Evolutionary conservation across 257 asterid species (phyloP), one percentile per base, ranked within the genome.

Genomic region (Henckelia pumila): DNA sequence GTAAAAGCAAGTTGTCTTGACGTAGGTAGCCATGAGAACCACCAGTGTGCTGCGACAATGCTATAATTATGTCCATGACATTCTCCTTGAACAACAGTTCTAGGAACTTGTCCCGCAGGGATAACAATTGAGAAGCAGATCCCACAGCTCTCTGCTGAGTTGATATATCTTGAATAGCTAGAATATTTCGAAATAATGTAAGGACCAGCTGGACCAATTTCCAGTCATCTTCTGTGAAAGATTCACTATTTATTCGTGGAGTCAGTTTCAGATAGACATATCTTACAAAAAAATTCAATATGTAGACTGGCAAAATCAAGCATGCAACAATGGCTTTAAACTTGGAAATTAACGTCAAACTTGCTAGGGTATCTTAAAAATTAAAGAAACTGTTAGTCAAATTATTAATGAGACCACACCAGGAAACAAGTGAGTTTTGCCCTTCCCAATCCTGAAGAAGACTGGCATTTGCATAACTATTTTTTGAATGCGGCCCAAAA

Each of bases 181-280:
- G 84, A 67, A 89, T 50, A 68, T 94, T 94, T 3, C 97, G 89
- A 65, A 94, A 91, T 47, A 94, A 79, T 44, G 96, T 91, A 73
- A 94, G 89, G 72, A 94, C 84, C 80, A 94, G 78, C 84, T 94
- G 97, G 69, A 94, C 95, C 84, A 94, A 68, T 82, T 91, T 94
- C 97, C 97, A 94, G 75, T 91, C 96, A 75, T 94, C 99, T 40
- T 94, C 99, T 35, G 95, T 84, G 80, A 94, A 94, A 7, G 86
- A 74, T 69, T 82, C 99, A 57, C 99, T 94, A 94, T 44, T 73
- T 29, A 77, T 49, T 67, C 19, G 73, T 17, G 69, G 29, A 73
- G 73, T 64, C 71, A 69, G 74, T 50, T 56, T 63, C 61, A 67
- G 74, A 63, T 11, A 60, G 7, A 29, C 13, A n/a, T 11, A 11